These are phyloP conservation scores for Tolypocladium cylindrosporum DNA, from an alignment of 2,329 filamentous ascomycete species.

Conservation along the genomic window DNA sequence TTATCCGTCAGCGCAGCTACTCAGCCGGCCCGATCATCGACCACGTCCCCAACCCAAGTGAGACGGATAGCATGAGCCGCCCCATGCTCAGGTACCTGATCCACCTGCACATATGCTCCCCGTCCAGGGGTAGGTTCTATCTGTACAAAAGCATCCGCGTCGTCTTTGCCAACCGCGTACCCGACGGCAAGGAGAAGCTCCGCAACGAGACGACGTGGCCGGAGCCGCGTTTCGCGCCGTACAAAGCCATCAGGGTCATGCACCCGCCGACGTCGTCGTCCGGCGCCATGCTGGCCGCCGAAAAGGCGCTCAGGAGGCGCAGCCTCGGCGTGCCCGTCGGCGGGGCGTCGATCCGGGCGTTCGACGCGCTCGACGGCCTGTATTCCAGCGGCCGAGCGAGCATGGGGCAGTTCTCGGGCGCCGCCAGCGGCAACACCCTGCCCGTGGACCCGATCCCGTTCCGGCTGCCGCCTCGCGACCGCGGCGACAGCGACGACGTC, in stretches of 20 bases:
- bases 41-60: slow-evolving; percentile 30
- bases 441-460: slow-evolving; percentile 44
- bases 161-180: slow-evolving; percentile 92
- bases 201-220: slow-evolving; percentile 83
- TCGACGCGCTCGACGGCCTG: slow-evolving; percentile 24
- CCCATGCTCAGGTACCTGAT: slow-evolving; percentile 82
- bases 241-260: slow-evolving; percentile 58
- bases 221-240: slow-evolving; percentile 76
- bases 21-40: slow-evolving; percentile 80
- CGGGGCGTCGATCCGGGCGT: slow-evolving; percentile 15
- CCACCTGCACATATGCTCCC: slow-evolving; percentile 87
- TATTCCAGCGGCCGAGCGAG: slow-evolving; percentile 8
- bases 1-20: slow-evolving; percentile 88
- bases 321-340: slow-evolving; percentile 41
- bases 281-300: slow-evolving; percentile 42
- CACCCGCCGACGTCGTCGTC: slow-evolving; percentile 26
- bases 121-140: slow-evolving; percentile 73
- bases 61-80: slow-evolving; percentile 32
- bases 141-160: slow-evolving; percentile 88
- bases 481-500: slow-evolving; percentile 20
- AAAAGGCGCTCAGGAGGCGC: slow-evolving; percentile 48
- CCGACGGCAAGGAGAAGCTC: slow-evolving; percentile 88
- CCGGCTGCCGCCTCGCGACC: slow-evolving; percentile 23
- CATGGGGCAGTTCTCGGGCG: slow-evolving; percentile 1
- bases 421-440: slow-evolving; percentile 18